These are phyloP conservation scores for Lactarius quietus DNA, from an alignment of 768 basidiomycete genomes.

Conservation along the genomic window DNA sequence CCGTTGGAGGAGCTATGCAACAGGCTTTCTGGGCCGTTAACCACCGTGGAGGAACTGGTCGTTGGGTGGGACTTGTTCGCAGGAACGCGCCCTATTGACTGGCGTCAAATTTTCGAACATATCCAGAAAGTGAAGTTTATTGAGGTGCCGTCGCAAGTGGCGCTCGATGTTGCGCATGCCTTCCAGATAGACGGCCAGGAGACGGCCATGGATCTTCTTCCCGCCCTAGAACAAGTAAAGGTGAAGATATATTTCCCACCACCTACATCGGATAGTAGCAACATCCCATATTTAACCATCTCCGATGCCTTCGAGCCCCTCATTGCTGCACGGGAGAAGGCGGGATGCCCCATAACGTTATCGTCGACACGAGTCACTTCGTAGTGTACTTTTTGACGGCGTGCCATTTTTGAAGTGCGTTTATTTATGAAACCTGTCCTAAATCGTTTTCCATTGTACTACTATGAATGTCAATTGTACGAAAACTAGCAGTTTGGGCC, in stretches of 20 bases:
- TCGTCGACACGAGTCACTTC: neutral
- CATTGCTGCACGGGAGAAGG: neutral
- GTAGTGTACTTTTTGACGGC: too few species aligned
- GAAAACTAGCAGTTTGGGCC: too few species aligned
- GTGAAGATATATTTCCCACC: neutral
- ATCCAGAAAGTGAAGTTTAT: neutral
- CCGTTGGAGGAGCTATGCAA: neutral
- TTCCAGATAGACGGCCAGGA: neutral
- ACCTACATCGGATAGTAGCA: too few species aligned
- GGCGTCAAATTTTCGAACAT: neutral
- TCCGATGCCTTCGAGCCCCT: neutral
- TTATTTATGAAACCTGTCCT: too few species aligned
- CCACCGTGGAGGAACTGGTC: slow-evolving; percentile 2
- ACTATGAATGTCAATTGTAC: too few species aligned
- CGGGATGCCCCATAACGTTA: neutral
- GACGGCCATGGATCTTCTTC: neutral
- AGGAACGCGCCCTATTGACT: neutral
- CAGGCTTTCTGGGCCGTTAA: neutral
- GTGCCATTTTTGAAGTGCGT: neutral
- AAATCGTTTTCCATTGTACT: too few species aligned
- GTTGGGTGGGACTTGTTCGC: neutral
- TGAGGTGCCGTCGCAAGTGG: neutral
- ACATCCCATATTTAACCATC: too few species aligned
- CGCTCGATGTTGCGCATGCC: neutral
- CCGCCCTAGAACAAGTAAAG: slow-evolving; percentile 1